phyloP scores from a whole-genome alignment of 371 early-diverging fungal species.

The Syncephalastrum monosporum region DNA sequence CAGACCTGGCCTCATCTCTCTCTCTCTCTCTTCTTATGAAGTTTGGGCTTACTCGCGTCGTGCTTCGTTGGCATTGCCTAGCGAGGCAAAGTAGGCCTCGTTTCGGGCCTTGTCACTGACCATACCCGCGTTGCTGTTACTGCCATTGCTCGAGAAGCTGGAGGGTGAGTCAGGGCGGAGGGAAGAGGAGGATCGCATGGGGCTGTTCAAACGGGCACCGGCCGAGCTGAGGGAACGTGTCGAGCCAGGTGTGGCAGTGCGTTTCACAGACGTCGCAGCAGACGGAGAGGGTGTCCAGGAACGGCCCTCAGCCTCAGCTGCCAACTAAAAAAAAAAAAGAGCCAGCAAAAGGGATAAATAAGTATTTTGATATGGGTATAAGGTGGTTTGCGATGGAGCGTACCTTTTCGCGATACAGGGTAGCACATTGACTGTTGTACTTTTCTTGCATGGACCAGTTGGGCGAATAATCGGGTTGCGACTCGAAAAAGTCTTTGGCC shows the following conservation, averaged over 20 bases:
- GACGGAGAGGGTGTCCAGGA: conserved; percentile 59
- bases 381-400: background rate
- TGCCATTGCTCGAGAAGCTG: conserved; percentile 7
- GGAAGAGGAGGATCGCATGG: conserved; percentile 21
- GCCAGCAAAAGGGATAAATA: no score
- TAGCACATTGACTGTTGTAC: conserved; percentile 85
- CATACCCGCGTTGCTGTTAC: conserved; percentile 9
- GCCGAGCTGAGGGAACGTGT: conserved; percentile 30
- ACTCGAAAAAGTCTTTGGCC: conserved; percentile 83
- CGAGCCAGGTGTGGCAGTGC: conserved; percentile 17
- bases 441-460: conserved; percentile 83
- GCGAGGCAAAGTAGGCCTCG: conserved; percentile 68
- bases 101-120: conserved; percentile 57
- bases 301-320: conserved; percentile 76
- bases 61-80: conserved; percentile 60
- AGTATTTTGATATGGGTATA: background rate
- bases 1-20: background rate
- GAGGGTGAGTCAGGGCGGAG: conserved; percentile 15
- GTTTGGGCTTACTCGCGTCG: conserved; percentile 48
- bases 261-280: conserved; percentile 21
- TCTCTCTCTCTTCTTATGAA: background rate
- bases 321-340: conserved; percentile 35
- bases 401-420: conserved; percentile 89
- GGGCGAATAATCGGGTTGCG: conserved; percentile 79
- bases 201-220: conserved; percentile 20